Base-by-base conservation (phyloP, 768 basidiomycete genomes). In the Lenzites betulinus region DNA sequence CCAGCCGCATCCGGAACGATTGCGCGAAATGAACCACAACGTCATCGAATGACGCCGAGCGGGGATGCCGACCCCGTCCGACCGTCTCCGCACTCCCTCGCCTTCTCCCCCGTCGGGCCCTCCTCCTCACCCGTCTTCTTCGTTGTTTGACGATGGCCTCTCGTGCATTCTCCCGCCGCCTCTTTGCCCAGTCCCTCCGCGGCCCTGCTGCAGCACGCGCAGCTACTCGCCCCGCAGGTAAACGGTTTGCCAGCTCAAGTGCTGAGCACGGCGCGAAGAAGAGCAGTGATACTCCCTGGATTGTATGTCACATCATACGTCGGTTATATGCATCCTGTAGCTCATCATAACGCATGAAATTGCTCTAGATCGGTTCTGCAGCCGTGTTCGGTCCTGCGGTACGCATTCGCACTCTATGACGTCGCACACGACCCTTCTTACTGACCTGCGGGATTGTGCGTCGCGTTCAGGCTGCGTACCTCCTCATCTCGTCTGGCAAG, bases 361-460 rank as follows among this genome's bases (percentile, higher is more conserved):
- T 4, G 30, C 30, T 33, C 6, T 44, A 70, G 69, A 68, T 70
- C 52, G 69, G 66, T 43, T 70, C 69, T 52, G 64, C 66, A 1
- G 46, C 66, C 36, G 55, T 70, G 30, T 70, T 70, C 54, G 69
- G 66, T 2, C 64, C 69, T 30, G 56, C 64, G 25, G 69, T 70
- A 48, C 28, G 67, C 62, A 15, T 22, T 28, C 11, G 18, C 26
- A 8, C 50, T 15, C 22, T 38, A 50, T 42, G 43, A 52, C 49
- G 42, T 52, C 58, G 53, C 51, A 51, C 46, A 33, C 16, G 35
- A 54, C 35, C 46, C n/a, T 15, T 4, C 51, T 22, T 18, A 13
- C 42, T 44, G 44, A 58, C 53, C 36, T 3, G 35, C 22, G 12
- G 12, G 7, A 20, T 43, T 26, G n/a, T 28, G 5, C 54, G 43